Evolutionary conservation across 768 basidiomycete species (phyloP), one percentile per base, ranked within the genome.

Genomic region (Pulveroboletus frians): DNA sequence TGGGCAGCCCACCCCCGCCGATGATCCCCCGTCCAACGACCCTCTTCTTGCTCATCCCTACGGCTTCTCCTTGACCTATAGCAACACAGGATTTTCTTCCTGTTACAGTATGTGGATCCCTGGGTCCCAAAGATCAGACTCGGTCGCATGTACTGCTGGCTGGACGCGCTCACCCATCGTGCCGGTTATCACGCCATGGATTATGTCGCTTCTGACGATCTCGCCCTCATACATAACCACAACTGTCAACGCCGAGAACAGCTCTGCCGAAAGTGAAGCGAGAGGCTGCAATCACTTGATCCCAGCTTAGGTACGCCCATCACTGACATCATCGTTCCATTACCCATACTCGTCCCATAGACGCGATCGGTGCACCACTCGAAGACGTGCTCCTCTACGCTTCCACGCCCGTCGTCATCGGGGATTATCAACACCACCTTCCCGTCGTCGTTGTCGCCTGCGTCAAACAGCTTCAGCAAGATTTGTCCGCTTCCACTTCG

Each of bases 401-500:
- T 2, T 66, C 71, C 15, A 56, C 64, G 4, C 48, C 61, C 13
- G 65, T 72, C 15, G 51, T 65, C 26, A 55, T 75, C 3, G 68
- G 66, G 4, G 73, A 73, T 15, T 68, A 65, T 31, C 64, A 65
- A 36, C 69, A 76, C 38, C 48, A 70, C 48, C 52, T 75, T 1
- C 74, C 74, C 6, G 50, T 66, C 20, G 69, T 73, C 3, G 71
- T 71, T 32, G 65, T 71, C 3, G 64, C 71, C 0, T 75, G 72
- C 47, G 51, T 77, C 21, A n/a, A n/a, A n/a, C n/a, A n/a, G n/a
- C n/a, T n/a, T n/a, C n/a, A n/a, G n/a, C n/a, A n/a, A n/a, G n/a
- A n/a, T n/a, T n/a, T n/a, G n/a, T n/a, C n/a, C n/a, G n/a, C n/a
- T n/a, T n/a, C n/a, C n/a, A n/a, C n/a, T n/a, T n/a, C n/a, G n/a